Percentiles rank a stretch among this genome's conserved stretches.
Conservation (phyloP, 2,329 filamentous ascomycete genomes). For the Clonostachys sp. region DNA sequence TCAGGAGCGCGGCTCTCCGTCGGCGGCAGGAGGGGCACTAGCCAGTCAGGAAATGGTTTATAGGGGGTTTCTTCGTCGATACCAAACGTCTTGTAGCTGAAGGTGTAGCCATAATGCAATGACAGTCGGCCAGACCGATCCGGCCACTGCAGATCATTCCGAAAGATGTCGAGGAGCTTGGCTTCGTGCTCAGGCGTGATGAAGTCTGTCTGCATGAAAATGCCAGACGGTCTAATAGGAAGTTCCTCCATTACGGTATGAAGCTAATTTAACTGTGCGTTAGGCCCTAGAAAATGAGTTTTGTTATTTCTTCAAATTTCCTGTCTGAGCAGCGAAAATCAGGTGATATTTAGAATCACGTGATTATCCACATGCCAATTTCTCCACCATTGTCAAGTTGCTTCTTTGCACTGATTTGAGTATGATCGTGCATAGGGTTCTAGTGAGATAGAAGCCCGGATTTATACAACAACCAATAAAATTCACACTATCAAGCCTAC, state of each 20-base stretch:
- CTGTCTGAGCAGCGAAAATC: no score
- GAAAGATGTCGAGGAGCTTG: constrained; percentile 21
- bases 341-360: no score
- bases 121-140: constrained; percentile 38
- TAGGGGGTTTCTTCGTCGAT: constrained; percentile 44
- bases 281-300: no score
- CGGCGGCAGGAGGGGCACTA: constrained; percentile 39
- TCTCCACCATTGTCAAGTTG: no score
- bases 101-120: constrained; percentile 52
- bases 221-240: constrained; percentile 21
- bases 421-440: no score
- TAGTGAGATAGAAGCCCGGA: no score
- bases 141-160: constrained; percentile 39
- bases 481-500: no score
- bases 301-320: no score
- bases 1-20: constrained; percentile 40
- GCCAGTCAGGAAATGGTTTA: constrained; percentile 45
- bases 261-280: no score
- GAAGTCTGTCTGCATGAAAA: constrained; percentile 41
- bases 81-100: constrained; percentile 54
- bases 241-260: constrained; percentile 15
- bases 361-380: no score
- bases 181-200: constrained; percentile 37
- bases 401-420: no score
- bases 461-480: no score